Percentiles rank a stretch among this genome's conserved stretches.
Evolutionary conservation across 352 stramenopile species (phyloP).

Genomic region (Phytophthora brassicae): DNA sequence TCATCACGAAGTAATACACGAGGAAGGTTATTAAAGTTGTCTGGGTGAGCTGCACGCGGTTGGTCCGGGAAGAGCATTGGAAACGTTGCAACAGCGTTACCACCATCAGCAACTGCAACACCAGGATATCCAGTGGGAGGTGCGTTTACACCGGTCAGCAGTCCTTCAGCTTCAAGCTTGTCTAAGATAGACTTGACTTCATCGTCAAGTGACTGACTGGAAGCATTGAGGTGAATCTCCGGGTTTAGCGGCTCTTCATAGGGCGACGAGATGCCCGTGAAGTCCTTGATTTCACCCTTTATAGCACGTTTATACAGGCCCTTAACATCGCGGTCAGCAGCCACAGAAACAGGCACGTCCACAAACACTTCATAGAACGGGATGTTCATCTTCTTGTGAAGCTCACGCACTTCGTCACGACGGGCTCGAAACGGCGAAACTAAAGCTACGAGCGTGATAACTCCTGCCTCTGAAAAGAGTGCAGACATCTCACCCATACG

Average conservation of each 20-base stretch:
- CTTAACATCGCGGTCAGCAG: conserved; percentile 97
- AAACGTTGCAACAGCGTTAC: conserved; percentile 73
- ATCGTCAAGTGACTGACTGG: conserved; percentile 93
- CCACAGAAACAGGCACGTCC: conserved; percentile 96
- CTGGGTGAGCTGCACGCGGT: conserved; percentile 20
- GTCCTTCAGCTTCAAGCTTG: conserved; percentile 57
- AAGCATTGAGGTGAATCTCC: conserved; percentile 95
- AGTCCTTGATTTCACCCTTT: conserved; percentile 97
- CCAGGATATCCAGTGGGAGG: conserved; percentile 65
- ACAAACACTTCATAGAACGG: conserved; percentile 99
- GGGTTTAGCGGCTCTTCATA: conserved; percentile 95
- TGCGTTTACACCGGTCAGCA: conserved; percentile 61
- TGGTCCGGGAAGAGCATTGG: conserved; percentile 56
- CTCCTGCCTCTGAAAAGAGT: conserved; percentile 95
- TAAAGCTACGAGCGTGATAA: conserved; percentile 97
- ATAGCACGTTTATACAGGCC: conserved; percentile 93
- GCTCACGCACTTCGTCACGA: conserved; percentile 93
- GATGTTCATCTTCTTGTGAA: conserved; percentile 92
- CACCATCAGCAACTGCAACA: conserved; percentile 87
- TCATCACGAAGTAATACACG: conserved; percentile 96
- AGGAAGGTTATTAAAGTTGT: conserved; percentile 63
- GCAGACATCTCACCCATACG: conserved; percentile 96
- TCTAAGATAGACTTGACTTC: conserved; percentile 68
- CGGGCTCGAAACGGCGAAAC: conserved; percentile 95
- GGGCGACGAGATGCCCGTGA: conserved; percentile 98